A percentile compares a stretch with the other conserved stretches of the same genome.
Evolutionary conservation across 163 green algal species (phyloP).

Genomic region (Dunaliella salina): DNA sequence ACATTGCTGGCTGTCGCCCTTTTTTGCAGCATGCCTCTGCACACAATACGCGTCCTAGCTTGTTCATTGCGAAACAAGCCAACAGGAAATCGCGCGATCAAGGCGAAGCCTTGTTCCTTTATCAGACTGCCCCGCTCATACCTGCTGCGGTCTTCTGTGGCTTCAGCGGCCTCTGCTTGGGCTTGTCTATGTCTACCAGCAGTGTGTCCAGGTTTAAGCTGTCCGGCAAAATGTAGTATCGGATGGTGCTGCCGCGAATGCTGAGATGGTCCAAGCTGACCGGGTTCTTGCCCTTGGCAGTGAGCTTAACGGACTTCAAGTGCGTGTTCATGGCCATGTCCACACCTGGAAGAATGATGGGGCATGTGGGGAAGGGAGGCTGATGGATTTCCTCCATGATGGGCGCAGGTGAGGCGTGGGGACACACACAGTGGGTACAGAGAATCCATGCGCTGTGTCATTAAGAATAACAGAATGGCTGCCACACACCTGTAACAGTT

Average conservation of each 20-base stretch:
- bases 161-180: slow-evolving; percentile 82
- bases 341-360: slow-evolving; percentile 69
- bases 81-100: too few species aligned
- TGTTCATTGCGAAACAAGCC: too few species aligned
- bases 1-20: too few species aligned
- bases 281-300: slow-evolving; percentile 84
- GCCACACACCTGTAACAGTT: slow-evolving; percentile 83
- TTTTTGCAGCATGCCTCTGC: too few species aligned
- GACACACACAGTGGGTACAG: not conserved
- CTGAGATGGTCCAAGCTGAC: slow-evolving; percentile 88
- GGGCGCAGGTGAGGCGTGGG: not conserved
- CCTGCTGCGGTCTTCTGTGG: slow-evolving; percentile 6
- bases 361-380: not conserved
- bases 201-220: slow-evolving; percentile 97
- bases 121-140: not conserved
- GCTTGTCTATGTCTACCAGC: slow-evolving; percentile 92
- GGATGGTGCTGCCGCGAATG: slow-evolving; percentile 80
- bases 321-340: slow-evolving; percentile 99
- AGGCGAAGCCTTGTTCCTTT: not conserved
- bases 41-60: too few species aligned
- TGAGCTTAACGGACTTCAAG: slow-evolving; percentile 93
- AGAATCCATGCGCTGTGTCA: not conserved
- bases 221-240: slow-evolving; percentile 97
- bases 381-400: not conserved
- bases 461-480: too few species aligned